phyloP scores from a whole-genome alignment of 78 protist species.

The Pigoraptor vietnamica region DNA sequence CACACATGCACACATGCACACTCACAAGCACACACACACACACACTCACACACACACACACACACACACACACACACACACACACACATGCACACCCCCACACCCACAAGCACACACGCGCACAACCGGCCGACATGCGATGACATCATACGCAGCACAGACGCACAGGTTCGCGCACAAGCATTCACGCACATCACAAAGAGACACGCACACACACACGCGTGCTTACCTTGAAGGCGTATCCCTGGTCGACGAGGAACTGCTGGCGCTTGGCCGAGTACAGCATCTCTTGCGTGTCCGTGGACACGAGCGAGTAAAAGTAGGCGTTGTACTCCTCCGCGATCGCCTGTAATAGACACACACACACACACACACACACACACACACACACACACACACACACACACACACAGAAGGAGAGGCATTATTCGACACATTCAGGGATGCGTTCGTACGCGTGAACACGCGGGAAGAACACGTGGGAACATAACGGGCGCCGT shows the following conservation, averaged over 20 bases:
- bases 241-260: constrained; percentile 96
- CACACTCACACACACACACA: too few species aligned
- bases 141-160: background rate
- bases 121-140: too few species aligned
- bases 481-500: background rate
- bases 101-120: too few species aligned
- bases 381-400: too few species aligned
- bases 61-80: too few species aligned
- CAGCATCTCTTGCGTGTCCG: constrained; percentile 93
- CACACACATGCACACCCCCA: too few species aligned
- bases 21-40: too few species aligned
- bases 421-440: background rate
- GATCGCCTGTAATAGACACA: background rate
- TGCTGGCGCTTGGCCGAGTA: constrained; percentile 92
- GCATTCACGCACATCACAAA: background rate
- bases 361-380: too few species aligned
- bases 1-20: too few species aligned
- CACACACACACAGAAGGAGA: too few species aligned
- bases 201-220: too few species aligned
- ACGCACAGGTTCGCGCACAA: background rate
- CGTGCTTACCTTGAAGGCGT: constrained; percentile 43
- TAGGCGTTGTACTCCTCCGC: constrained; percentile 84
- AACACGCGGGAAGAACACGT: background rate
- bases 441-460: background rate
- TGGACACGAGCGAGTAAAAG: constrained; percentile 92